These are phyloP conservation scores for Mycena olivaceomarginata DNA, from an alignment of 768 basidiomycete species.

Conservation along the genomic window DNA sequence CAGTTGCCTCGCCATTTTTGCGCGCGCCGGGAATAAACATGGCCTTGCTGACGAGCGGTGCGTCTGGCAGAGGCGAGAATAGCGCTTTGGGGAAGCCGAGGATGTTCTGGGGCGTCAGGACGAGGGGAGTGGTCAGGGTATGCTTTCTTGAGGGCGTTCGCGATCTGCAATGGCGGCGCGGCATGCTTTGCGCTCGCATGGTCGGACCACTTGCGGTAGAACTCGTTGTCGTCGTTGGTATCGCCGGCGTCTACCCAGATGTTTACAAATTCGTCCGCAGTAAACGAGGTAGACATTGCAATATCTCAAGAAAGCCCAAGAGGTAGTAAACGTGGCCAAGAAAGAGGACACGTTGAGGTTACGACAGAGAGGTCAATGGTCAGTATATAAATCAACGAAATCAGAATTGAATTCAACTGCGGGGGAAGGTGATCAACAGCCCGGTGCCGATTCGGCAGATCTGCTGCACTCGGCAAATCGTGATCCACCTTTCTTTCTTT, in stretches of 20 bases:
- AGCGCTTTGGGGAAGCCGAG: slow-evolving; percentile 70
- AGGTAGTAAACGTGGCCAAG: background rate
- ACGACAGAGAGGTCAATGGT: background rate
- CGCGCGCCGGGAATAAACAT: slow-evolving; percentile 70
- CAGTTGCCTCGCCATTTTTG: slow-evolving; percentile 63
- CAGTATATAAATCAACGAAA: background rate
- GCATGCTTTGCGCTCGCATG: slow-evolving; percentile 72
- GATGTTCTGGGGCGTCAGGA: slow-evolving; percentile 72
- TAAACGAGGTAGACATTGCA: background rate
- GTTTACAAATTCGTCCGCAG: slow-evolving; percentile 66
- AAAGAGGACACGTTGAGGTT: background rate
- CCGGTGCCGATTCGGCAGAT: background rate
- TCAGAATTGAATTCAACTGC: background rate
- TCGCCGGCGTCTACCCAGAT: slow-evolving; percentile 59
- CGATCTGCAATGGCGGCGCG: slow-evolving; percentile 64
- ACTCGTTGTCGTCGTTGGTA: slow-evolving; percentile 57
- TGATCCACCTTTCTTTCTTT: background rate
- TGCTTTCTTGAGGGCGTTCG: slow-evolving; percentile 70
- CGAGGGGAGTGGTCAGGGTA: slow-evolving; percentile 78
- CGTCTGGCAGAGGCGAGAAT: slow-evolving; percentile 66
- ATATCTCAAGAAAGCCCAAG: background rate
- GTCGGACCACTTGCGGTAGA: slow-evolving; percentile 68
- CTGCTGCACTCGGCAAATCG: background rate
- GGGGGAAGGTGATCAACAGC: background rate
- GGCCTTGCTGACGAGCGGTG: slow-evolving; percentile 69